Base-by-base conservation (phyloP, 805 yeast genomes). In the Cyberlindnera mississippiensis region DNA sequence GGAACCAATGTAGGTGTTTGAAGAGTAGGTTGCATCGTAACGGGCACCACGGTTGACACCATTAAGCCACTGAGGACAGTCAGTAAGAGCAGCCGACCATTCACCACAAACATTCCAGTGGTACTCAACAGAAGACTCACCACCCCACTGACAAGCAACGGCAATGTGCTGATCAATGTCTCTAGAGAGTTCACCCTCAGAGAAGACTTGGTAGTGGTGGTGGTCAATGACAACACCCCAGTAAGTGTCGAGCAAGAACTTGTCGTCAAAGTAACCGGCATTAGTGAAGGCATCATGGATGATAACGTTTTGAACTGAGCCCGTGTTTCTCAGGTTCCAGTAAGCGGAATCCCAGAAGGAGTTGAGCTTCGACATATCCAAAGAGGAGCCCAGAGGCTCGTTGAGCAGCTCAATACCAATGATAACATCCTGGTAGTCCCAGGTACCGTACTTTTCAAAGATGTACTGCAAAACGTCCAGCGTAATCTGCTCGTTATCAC, bases 31-130 rank as follows among this genome's bases (percentile, higher is more conserved):
- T 32, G 85, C 87, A 42, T 85, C 89, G 63, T 75, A 88, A 57
- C 96, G 77, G 26, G 96, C 80, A 46, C 95, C 95, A 45, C 79
- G 68, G 41, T 80, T 81, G 16, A 84, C 90, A 58, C 97, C 96
- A 56, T 90, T 90, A 36, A 90, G 67, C 95, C 95, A 84, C 44
- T 72, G 72, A 6, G 93, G 77, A 69, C 97, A 90, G 66, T 90
- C 96, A 3, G 96, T 89, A 50, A 90, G 72, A 1, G 97, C 97
- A 11, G 89, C 95, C 18, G 86, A 71, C 86, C 91, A 90, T 68
- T 89, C 96, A 47, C 96, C 97, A 35, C 78, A 74, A 26, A 89
- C 71, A 40, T 75, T 74, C 86, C 91, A 85, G 62, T 84, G 87
- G 53, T 69, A 63, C 60, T 85, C 88, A 33, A 54, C 44, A 11